Conservation (phyloP, 352 stramenopile species). For the Phytopythium montanum region DNA sequence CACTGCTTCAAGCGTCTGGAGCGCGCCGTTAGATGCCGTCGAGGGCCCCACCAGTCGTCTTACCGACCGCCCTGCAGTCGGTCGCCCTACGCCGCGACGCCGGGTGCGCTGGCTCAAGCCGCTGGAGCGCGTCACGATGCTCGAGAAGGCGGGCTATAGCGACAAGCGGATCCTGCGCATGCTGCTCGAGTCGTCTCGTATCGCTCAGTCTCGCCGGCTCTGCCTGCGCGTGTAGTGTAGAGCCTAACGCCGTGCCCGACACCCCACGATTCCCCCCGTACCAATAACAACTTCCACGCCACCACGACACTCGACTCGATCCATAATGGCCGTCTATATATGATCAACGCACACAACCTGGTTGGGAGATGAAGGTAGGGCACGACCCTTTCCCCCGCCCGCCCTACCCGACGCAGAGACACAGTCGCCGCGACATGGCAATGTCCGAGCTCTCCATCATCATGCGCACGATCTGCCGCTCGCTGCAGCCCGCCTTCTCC, state of each 20-base stretch:
- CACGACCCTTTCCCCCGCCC: too few relatives aligned
- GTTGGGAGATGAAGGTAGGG: too few relatives aligned
- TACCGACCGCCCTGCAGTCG: background rate
- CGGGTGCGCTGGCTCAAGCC: conserved; percentile 26
- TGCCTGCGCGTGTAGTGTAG: conserved; percentile 7
- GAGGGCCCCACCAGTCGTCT: too few relatives aligned
- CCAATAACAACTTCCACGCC: too few relatives aligned
- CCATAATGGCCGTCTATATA: background rate
- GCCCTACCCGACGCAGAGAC: conserved; percentile 8
- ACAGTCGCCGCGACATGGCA: conserved; percentile 38
- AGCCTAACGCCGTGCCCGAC: too few relatives aligned
- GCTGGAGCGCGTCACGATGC: conserved; percentile 25
- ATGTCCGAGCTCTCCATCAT: conserved; percentile 48
- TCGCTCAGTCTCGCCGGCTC: conserved; percentile 39
- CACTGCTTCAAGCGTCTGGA: conserved; percentile 40
- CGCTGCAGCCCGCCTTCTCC: conserved; percentile 27
- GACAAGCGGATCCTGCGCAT: conserved; percentile 35
- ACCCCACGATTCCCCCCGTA: too few relatives aligned
- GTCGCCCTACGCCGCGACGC: background rate
- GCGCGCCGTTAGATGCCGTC: conserved; percentile 26
- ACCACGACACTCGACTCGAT: too few relatives aligned
- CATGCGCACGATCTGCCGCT: conserved; percentile 35
- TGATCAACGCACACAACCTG: too few relatives aligned
- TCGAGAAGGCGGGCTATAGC: conserved; percentile 27
- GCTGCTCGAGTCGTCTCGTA: conserved; percentile 40